These are phyloP conservation scores for Saccharomycopsis sp. DNA, from an alignment of 805 yeast genomes.

Conservation along the genomic window DNA sequence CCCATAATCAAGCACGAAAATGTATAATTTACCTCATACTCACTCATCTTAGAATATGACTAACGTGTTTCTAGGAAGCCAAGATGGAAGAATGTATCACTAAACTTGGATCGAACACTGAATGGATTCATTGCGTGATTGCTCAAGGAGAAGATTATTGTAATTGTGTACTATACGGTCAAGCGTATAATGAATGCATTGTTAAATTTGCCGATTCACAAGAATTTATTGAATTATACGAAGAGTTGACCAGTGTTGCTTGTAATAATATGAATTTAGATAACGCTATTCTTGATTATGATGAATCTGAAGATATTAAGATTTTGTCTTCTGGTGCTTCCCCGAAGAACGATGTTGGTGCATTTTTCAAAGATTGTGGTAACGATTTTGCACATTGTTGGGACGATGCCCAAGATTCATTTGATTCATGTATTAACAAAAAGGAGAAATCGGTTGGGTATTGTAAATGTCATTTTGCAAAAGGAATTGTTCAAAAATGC, in stretches of 20 bases:
- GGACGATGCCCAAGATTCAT: constrained; percentile 7
- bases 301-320: constrained; percentile 9
- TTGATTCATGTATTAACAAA: constrained; percentile 2
- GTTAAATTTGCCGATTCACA: background rate
- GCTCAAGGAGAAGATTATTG: constrained; percentile 14
- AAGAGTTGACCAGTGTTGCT: background rate
- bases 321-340: constrained; percentile 2
- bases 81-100: constrained; percentile 5
- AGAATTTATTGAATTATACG: constrained; percentile 6
- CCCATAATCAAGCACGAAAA: background rate
- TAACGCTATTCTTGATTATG: constrained; percentile 14
- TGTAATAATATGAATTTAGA: background rate
- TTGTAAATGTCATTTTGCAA: constrained; percentile 13
- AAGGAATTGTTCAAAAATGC: background rate
- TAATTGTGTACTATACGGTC: constrained; percentile 10
- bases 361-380: background rate
- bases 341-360: background rate
- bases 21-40: background rate
- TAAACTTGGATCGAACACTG: background rate
- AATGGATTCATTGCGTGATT: constrained; percentile 13
- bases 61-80: constrained; percentile 1
- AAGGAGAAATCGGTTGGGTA: background rate
- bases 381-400: constrained; percentile 14
- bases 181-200: constrained; percentile 12
- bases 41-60: background rate